These are phyloP conservation scores for Coemansia sp. DNA, from an alignment of 192 early-diverging fungal species.

Conservation along the genomic window DNA sequence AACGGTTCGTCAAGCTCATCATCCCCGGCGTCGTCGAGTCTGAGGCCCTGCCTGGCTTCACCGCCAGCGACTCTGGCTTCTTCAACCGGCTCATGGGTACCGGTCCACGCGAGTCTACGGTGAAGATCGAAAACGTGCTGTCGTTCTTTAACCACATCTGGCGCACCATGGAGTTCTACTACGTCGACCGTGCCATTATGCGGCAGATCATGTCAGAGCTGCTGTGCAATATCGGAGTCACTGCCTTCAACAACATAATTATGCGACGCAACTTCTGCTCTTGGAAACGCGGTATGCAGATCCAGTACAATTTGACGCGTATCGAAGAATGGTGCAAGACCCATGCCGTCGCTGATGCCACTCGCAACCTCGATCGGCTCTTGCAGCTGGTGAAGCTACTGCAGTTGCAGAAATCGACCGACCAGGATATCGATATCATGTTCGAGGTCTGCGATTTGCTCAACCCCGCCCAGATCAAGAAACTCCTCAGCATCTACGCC, in stretches of 20 bases:
- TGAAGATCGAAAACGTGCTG: conserved; percentile 94
- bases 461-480: conserved; percentile 96
- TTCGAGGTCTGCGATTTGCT: conserved; percentile 98
- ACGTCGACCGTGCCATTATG: conserved; percentile 88
- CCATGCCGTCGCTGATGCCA: conserved; percentile 87
- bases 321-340: conserved; percentile 99
- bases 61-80: conserved; percentile 88
- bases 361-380: conserved; percentile 89
- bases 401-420: conserved; percentile 70
- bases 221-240: conserved; percentile 92
- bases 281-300: conserved; percentile 99
- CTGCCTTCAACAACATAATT: conserved; percentile 95
- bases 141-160: conserved; percentile 93
- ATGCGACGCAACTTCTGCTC: conserved; percentile 99
- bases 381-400: conserved; percentile 86
- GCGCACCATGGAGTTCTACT: conserved; percentile 97
- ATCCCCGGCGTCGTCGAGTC: conserved; percentile 96
- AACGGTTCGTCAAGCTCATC: conserved; percentile 90
- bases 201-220: conserved; percentile 95
- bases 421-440: conserved; percentile 94
- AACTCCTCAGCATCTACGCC: conserved; percentile 92
- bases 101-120: conserved; percentile 68
- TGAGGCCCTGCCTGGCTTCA: conserved; percentile 92
- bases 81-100: conserved; percentile 88
- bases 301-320: conserved; percentile 97